These are phyloP conservation scores for Candolleomyces aberdarensis DNA, from an alignment of 768 basidiomycete species.

Conservation along the genomic window DNA sequence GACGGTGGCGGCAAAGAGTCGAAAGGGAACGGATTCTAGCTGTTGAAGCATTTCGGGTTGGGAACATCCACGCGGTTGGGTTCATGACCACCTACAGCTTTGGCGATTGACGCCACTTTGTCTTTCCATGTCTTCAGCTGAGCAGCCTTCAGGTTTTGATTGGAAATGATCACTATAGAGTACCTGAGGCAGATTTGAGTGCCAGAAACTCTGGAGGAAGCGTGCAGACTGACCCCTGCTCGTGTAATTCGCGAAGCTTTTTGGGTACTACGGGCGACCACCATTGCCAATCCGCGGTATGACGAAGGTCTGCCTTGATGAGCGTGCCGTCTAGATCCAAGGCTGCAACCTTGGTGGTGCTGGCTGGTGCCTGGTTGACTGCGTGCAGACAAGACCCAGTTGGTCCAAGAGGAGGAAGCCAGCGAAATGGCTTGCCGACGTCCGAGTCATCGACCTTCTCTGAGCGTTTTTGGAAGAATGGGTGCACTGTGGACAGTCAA, in stretches of 20 bases:
- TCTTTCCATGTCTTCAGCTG: conserved; percentile 66
- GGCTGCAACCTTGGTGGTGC: conserved; percentile 60
- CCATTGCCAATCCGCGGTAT: conserved; percentile 59
- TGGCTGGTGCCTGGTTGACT: conserved; percentile 37
- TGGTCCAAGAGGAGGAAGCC: conserved; percentile 38
- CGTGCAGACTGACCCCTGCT: conserved; percentile 48
- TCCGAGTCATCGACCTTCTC: conserved; percentile 3
- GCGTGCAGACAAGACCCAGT: conserved; percentile 40
- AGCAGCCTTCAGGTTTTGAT: conserved; percentile 59
- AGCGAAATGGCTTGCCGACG: conserved; percentile 28
- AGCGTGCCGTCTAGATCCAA: conserved; percentile 90
- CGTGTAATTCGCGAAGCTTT: conserved; percentile 57
- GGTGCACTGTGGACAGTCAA: conserved; percentile 25
- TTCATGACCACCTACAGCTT: conserved; percentile 40
- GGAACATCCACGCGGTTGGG: not conserved
- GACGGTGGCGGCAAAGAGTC: conserved; percentile 71
- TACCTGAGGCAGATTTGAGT: conserved; percentile 38
- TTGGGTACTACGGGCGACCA: conserved; percentile 64
- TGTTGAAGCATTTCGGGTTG: conserved; percentile 21
- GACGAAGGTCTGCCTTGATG: conserved; percentile 50
- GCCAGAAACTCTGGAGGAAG: not conserved
- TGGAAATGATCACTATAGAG: conserved; percentile 75
- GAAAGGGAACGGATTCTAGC: conserved; percentile 75
- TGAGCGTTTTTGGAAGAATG: conserved; percentile 28
- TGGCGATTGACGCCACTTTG: conserved; percentile 69